These are phyloP conservation scores for Suillus discolor DNA, from an alignment of 768 basidiomycete species.

Conservation along the genomic window DNA sequence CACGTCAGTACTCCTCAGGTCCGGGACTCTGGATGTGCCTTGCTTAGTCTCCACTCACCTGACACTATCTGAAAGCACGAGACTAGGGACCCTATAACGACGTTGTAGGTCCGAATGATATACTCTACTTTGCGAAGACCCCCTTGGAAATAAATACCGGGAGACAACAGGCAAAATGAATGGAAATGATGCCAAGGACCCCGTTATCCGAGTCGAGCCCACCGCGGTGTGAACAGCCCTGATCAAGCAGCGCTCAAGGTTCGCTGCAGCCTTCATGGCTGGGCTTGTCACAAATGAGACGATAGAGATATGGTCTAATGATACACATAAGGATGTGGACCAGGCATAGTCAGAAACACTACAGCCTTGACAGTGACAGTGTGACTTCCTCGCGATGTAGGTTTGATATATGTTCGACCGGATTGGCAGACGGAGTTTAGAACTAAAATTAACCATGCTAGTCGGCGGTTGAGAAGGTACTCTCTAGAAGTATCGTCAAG, in stretches of 20 bases:
- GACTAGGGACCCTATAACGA: background rate
- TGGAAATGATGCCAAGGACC: conserved; percentile 5
- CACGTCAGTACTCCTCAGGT: conserved; percentile 10
- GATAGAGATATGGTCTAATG: background rate
- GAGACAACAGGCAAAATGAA: background rate
- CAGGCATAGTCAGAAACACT: background rate
- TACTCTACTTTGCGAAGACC: background rate
- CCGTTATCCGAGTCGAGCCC: conserved; percentile 1
- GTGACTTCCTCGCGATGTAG: background rate
- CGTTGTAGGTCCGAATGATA: background rate
- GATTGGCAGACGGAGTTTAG: no score
- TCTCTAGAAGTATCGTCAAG: no score
- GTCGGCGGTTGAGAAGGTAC: no score
- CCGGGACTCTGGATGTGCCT: conserved; percentile 1
- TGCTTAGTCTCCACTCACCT: conserved; percentile 8
- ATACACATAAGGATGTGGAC: background rate
- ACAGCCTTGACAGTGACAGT: no score
- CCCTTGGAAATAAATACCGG: background rate
- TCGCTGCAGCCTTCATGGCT: background rate
- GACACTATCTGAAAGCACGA: background rate
- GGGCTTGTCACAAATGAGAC: conserved; percentile 1
- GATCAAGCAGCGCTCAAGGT: background rate
- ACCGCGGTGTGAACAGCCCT: conserved; percentile 1
- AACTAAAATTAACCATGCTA: no score
- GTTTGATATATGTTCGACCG: no score